phyloP scores from a whole-genome alignment of 257 asterid species.

The Nicotiana tabacum region DNA sequence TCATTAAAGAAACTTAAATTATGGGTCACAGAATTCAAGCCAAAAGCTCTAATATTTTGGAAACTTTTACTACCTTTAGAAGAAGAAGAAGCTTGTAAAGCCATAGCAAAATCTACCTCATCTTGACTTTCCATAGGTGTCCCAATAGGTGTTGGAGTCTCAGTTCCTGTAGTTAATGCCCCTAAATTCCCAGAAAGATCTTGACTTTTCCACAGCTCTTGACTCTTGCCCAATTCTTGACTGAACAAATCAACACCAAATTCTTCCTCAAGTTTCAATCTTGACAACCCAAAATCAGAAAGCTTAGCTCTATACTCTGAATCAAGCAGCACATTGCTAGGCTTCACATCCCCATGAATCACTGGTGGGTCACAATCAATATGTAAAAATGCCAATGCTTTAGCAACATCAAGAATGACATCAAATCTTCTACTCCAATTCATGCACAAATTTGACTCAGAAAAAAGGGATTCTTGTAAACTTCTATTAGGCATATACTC shows the following conservation, averaged over 20 bases:
- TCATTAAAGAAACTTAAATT: conserved; percentile 33
- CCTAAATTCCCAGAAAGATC: conserved; percentile 68
- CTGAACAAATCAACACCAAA: conserved; percentile 75
- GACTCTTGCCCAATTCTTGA: conserved; percentile 67
- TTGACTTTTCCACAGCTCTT: conserved; percentile 60
- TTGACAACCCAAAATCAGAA: conserved; percentile 95
- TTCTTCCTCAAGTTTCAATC: conserved; percentile 71
- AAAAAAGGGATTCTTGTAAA: conserved; percentile 73
- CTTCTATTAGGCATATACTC: conserved; percentile 93
- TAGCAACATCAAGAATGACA: conserved; percentile 66
- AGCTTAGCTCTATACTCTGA: conserved; percentile 72
- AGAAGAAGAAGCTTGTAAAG: conserved; percentile 76
- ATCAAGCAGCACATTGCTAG: conserved; percentile 93
- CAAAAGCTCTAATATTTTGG: conserved; percentile 45
- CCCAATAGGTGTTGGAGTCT: conserved; percentile 40
- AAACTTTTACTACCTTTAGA: conserved; percentile 42
- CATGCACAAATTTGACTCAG: conserved; percentile 47
- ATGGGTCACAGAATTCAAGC: conserved; percentile 35
- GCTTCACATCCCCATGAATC: conserved; percentile 97
- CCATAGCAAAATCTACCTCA: conserved; percentile 95
- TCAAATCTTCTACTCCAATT: conserved; percentile 70
- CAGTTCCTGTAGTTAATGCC: conserved; percentile 35
- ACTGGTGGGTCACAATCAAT: conserved; percentile 91
- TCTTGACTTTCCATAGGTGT: conserved; percentile 63
- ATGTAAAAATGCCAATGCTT: conserved; percentile 79